Conservation (phyloP, 495 filamentous ascomycete genomes). For the Bathelium albidoporum region DNA sequence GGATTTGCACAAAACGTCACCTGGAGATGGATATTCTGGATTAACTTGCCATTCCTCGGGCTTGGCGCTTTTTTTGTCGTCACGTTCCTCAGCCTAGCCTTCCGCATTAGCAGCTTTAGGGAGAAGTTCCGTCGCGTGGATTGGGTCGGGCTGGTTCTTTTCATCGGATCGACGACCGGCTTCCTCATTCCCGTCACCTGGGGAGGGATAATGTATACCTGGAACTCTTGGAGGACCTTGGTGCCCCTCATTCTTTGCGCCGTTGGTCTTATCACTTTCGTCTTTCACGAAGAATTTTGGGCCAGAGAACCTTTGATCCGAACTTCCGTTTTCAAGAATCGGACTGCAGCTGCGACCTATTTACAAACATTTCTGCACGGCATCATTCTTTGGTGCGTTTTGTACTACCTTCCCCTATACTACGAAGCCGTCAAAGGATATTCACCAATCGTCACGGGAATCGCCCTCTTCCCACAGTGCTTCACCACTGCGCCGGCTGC, state of each 20-base stretch:
- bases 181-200: conserved; percentile 48
- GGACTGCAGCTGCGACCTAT: conserved; percentile 38
- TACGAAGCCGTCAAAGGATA: conserved; percentile 49
- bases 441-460: conserved; percentile 44
- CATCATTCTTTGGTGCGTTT: conserved; percentile 41
- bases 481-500: conserved; percentile 43
- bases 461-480: conserved; percentile 50
- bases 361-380: conserved; percentile 43
- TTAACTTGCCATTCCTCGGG: conserved; percentile 47
- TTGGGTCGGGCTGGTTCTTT: conserved; percentile 37
- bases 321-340: conserved; percentile 38
- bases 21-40: conserved; percentile 50
- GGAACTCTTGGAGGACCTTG: conserved; percentile 40
- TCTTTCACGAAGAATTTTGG: conserved; percentile 24
- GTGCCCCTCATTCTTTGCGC: conserved; percentile 28
- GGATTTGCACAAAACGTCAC: conserved; percentile 53
- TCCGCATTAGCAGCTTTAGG: conserved; percentile 22
- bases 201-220: conserved; percentile 45
- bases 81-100: conserved; percentile 41
- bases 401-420: conserved; percentile 59
- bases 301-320: conserved; percentile 47
- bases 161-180: conserved; percentile 35
- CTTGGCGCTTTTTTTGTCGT: conserved; percentile 37
- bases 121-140: conserved; percentile 29
- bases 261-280: conserved; percentile 23